Evolutionary conservation across 805 yeast species (phyloP).

Genomic region (Kuraishia borneana): DNA sequence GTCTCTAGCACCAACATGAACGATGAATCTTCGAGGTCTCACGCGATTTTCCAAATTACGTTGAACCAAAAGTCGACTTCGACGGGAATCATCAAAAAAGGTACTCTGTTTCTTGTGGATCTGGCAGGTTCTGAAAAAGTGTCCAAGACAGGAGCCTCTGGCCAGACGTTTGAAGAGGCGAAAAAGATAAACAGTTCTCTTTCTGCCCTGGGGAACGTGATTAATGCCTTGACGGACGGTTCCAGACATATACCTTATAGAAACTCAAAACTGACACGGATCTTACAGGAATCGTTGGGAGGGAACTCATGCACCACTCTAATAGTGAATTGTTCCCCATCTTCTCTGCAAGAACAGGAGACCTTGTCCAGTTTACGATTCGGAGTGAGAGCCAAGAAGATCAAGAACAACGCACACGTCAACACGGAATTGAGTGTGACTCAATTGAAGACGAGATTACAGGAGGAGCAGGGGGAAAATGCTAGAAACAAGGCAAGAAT

Average conservation of each 20-base stretch:
- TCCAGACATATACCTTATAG: constrained; percentile 62
- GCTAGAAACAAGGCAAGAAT: constrained; percentile 1
- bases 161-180: constrained; percentile 70
- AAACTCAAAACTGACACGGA: constrained; percentile 69
- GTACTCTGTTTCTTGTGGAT: constrained; percentile 67
- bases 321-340: constrained; percentile 64
- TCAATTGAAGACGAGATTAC: constrained; percentile 26
- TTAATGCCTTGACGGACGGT: constrained; percentile 65
- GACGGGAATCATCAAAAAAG: constrained; percentile 47
- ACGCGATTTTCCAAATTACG: constrained; percentile 63
- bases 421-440: constrained; percentile 45
- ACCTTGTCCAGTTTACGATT: constrained; percentile 65
- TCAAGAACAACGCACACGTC: constrained; percentile 53
- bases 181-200: constrained; percentile 74
- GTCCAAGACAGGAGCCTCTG: constrained; percentile 67
- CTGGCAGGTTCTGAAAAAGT: constrained; percentile 83
- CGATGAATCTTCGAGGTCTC: constrained; percentile 66
- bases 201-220: constrained; percentile 71
- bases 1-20: constrained; percentile 61
- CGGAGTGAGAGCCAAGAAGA: constrained; percentile 61
- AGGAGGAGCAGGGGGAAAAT: constrained; percentile 1
- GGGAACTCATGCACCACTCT: constrained; percentile 74
- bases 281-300: constrained; percentile 70
- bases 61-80: constrained; percentile 47
- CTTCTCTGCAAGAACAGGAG: constrained; percentile 42